Evolutionary conservation across 306 rosid genomes (phyloP).

Genomic region (Fragaria nilgerrensis): DNA sequence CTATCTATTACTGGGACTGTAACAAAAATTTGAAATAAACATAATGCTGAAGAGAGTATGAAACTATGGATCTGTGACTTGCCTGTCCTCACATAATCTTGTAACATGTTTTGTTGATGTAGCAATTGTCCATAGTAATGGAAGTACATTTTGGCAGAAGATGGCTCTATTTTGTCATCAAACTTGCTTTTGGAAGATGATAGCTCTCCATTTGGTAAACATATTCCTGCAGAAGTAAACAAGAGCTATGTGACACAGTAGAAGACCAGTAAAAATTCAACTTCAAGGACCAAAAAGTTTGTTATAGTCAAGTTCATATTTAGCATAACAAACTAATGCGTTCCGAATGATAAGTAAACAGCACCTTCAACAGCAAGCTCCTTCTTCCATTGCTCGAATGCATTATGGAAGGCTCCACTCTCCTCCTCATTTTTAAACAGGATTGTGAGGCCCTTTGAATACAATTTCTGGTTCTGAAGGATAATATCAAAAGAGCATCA

Average conservation of each 20-base stretch:
- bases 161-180: slow-evolving; percentile 88
- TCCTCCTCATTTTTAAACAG: slow-evolving; percentile 76
- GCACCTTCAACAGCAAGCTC: slow-evolving; percentile 63
- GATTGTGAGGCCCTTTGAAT: slow-evolving; percentile 56
- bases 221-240: slow-evolving; percentile 39
- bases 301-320: not conserved
- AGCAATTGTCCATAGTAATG: slow-evolving; percentile 94
- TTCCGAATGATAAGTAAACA: slow-evolving; percentile 4
- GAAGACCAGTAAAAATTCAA: not conserved
- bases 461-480: slow-evolving; percentile 53
- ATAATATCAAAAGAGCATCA: slow-evolving; percentile 27
- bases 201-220: slow-evolving; percentile 56
- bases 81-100: slow-evolving; percentile 98
- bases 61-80: slow-evolving; percentile 20
- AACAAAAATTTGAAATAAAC: not conserved
- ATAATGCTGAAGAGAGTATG: slow-evolving; percentile 6
- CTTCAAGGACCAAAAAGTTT: not conserved
- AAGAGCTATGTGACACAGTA: not conserved
- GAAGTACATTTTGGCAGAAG: slow-evolving; percentile 95
- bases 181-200: slow-evolving; percentile 66
- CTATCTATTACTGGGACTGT: not conserved
- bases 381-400: slow-evolving; percentile 70
- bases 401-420: slow-evolving; percentile 62
- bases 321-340: not conserved
- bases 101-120: slow-evolving; percentile 97